These are phyloP conservation scores for Boletus subparvulus DNA, from an alignment of 768 basidiomycete species.

Conservation along the genomic window DNA sequence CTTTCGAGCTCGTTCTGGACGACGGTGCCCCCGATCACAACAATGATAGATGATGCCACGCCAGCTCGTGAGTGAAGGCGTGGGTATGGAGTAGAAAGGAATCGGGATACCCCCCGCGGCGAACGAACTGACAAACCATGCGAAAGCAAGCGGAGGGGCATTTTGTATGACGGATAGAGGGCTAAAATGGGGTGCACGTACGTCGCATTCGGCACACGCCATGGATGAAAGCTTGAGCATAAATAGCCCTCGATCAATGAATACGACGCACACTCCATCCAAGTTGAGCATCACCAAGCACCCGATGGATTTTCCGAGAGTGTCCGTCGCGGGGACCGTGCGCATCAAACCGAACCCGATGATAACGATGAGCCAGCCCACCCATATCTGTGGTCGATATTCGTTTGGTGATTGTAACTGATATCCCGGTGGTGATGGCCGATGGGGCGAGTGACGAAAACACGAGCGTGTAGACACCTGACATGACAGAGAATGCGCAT, in stretches of 20 bases:
- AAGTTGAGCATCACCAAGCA: neutral
- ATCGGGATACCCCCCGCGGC: too few relatives aligned
- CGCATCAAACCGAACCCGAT: neutral
- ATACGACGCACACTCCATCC: neutral
- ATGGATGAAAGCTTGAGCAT: neutral
- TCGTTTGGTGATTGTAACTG: neutral
- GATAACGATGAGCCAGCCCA: neutral
- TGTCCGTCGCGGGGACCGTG: neutral
- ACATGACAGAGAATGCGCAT: neutral
- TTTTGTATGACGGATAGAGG: neutral
- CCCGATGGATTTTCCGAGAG: neutral
- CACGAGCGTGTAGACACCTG: neutral
- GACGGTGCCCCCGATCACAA: conserved; percentile 46
- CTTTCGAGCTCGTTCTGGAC: conserved; percentile 47
- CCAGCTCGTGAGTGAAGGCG: too few relatives aligned
- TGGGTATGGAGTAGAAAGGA: too few relatives aligned
- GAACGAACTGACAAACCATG: neutral
- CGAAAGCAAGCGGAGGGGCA: neutral
- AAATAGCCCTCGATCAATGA: neutral
- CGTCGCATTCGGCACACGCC: neutral
- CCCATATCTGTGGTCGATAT: neutral
- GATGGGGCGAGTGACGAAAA: neutral
- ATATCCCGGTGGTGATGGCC: neutral
- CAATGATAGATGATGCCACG: neutral
- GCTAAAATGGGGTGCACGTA: neutral